Base-by-base conservation (phyloP, 257 asterid species). In the Fraxinus quadrangulata region DNA sequence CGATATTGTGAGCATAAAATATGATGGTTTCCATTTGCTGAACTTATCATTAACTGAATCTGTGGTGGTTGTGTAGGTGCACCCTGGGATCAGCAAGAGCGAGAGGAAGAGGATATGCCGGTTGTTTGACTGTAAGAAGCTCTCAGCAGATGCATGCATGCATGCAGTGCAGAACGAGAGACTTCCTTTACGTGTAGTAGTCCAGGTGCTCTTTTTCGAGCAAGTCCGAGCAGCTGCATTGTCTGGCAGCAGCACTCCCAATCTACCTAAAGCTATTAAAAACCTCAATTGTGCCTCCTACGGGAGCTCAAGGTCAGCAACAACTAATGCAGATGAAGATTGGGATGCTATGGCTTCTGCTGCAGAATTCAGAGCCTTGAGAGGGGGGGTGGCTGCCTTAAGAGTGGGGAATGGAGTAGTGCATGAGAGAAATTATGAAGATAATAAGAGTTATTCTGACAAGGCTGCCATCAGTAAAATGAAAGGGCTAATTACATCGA, bases 241-340 rank as follows among this genome's bases (percentile, higher is more conserved):
- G 1, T 95, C 98, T 0, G 99, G 99, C 2, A 91, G 99, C 89
- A 90, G 92, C 90, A 95, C 99, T 0, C 99, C 99, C 0, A 98
- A 95, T 70, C 96, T 95, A 0, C 99, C 98, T 0, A 90, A 87
- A 80, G 92, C 90, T 37, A 88, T 92, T 67, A 91, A 90, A 77
- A 97, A 93, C 83, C 94, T 92, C 42, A 95, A 86, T 84, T 75
- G 84, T 16, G 77, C 81, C 56, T 92, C 98, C 4, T 86, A 87
- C 49, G 92, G 99, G 49, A 92, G 98, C 81, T 90, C 99, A 2
- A 83, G 95, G 71, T 84, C 96, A 16, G 89, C 89, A 49, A 91
- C 92, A 3, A 87, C 97, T 17, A 85, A 88, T 80, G 86, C 93
- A 0, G 99, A 94, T 76, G 98, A 95, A 89, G 99, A 95, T 7